phyloP scores from a whole-genome alignment of 345 rosid genomes.

The Kandelia obovata region DNA sequence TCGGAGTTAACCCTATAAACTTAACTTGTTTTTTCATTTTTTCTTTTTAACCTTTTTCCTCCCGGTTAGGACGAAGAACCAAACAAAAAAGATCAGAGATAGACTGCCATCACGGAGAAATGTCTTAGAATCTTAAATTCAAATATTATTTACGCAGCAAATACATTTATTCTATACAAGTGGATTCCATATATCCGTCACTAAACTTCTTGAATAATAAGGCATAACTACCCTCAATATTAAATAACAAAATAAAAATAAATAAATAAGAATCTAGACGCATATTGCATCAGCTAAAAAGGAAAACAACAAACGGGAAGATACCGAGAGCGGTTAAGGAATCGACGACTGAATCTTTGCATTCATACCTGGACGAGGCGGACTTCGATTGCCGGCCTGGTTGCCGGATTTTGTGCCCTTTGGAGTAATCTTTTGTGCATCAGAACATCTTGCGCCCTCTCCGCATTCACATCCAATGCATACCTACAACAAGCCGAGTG shows the following conservation, averaged over 20 bases:
- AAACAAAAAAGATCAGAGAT: too few species aligned
- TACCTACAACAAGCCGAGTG: slow-evolving; percentile 30
- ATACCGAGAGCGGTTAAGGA: not conserved
- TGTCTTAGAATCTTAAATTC: too few species aligned
- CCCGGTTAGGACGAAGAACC: too few species aligned
- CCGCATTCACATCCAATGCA: slow-evolving; percentile 61
- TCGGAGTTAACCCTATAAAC: too few species aligned
- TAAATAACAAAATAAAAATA: slow-evolving; percentile 17
- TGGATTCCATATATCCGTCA: too few species aligned
- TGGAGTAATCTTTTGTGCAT: slow-evolving; percentile 59
- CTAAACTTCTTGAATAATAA: not conserved
- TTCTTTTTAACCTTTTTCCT: too few species aligned
- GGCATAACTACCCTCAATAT: not conserved
- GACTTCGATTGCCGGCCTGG: slow-evolving; percentile 60
- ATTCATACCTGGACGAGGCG: slow-evolving; percentile 49
- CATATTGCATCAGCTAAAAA: slow-evolving; percentile 4
- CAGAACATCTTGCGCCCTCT: slow-evolving; percentile 58
- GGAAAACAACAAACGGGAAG: slow-evolving; percentile 12
- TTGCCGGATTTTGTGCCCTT: slow-evolving; percentile 44
- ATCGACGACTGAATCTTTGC: slow-evolving; percentile 9
- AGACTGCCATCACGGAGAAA: too few species aligned
- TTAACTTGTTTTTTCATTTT: too few species aligned
- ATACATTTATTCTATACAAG: too few species aligned
- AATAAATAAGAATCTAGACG: slow-evolving; percentile 10
- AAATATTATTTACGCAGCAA: too few species aligned